Base-by-base conservation (phyloP, 148 eudicot species). In the Oxyria digyna region DNA sequence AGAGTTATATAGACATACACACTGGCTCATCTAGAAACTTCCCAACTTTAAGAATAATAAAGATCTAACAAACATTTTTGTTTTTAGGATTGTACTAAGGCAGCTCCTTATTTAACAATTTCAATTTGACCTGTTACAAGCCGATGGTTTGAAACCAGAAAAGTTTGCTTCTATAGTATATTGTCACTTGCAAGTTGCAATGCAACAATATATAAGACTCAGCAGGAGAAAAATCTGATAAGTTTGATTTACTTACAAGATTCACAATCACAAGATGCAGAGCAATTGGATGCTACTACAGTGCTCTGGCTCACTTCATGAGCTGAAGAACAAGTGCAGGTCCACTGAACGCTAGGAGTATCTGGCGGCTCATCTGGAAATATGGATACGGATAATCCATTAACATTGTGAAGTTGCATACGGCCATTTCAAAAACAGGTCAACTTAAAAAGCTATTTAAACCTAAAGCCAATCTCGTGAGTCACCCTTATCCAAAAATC, bases 251-350 rank as follows among this genome's bases (percentile, higher is more conserved):
- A 43, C 73, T 68, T 84, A 93, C 98, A 94, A 42, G 79, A 79
- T 71, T 75, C 79, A 78, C 98, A 93, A 77, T 80, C 78, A 78
- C 98, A 93, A 73, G 96, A 84, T 48, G 81, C 62, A 33, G 91
- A 83, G 76, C 96, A 89, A 73, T 83, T 84, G 69, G 80, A 50
- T 67, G 74, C 76, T 72, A 52, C 55, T 63, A 77, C 48, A 72
- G 76, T 78, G 68, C 72, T 73, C 67, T 74, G 77, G 64, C 78
- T 87, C 70, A 69, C 76, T 73, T 75, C 72, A 71, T 64, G 59
- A 23, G 80, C 79, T 26, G 85, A 62, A 54, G 81, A 83, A 78
- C 98, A 93, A 21, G 75, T 55, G 73, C 98, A 93, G 21, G 84
- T 82, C 95, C 93, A 93, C 69, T 80, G 75, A 46, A 46, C 32